These are phyloP conservation scores for Strigomonas galati DNA, from an alignment of 208 protist species.

Conservation along the genomic window DNA sequence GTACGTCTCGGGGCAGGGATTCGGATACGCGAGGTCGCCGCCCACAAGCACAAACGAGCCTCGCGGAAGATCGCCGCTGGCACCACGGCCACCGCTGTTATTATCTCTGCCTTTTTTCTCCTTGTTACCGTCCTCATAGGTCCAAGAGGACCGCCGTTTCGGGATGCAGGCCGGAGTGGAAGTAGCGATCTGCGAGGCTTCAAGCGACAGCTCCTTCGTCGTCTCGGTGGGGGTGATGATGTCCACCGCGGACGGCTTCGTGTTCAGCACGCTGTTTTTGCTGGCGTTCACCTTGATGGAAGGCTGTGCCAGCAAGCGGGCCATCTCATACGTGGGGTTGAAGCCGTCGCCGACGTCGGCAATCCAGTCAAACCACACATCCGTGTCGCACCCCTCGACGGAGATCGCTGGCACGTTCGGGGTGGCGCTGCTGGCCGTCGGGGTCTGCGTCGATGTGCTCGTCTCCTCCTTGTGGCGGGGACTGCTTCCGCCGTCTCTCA, in stretches of 20 bases:
- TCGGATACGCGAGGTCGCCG: constrained; percentile 84
- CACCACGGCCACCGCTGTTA: background rate
- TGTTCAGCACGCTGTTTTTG: background rate
- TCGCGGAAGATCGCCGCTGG: constrained; percentile 39
- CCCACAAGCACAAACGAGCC: constrained; percentile 77
- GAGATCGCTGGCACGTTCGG: background rate
- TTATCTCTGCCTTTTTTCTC: no score
- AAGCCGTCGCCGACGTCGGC: constrained; percentile 86
- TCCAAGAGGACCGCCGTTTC: background rate
- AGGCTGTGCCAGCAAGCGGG: constrained; percentile 66
- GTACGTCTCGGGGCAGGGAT: constrained; percentile 70
- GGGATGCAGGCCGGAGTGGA: background rate
- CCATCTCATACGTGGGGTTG: constrained; percentile 84
- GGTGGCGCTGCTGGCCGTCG: background rate
- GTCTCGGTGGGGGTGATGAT: background rate
- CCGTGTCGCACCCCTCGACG: constrained; percentile 11
- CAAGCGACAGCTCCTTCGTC: background rate
- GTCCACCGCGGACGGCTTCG: background rate
- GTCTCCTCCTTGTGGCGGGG: no score
- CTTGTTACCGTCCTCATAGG: background rate
- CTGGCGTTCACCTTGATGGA: constrained; percentile 19
- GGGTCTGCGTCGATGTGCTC: background rate
- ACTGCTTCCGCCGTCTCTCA: no score
- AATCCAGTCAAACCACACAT: constrained; percentile 87
- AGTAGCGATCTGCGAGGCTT: background rate